Base-by-base conservation (phyloP, 179 eudicot species). In the Beta macrorhiza region DNA sequence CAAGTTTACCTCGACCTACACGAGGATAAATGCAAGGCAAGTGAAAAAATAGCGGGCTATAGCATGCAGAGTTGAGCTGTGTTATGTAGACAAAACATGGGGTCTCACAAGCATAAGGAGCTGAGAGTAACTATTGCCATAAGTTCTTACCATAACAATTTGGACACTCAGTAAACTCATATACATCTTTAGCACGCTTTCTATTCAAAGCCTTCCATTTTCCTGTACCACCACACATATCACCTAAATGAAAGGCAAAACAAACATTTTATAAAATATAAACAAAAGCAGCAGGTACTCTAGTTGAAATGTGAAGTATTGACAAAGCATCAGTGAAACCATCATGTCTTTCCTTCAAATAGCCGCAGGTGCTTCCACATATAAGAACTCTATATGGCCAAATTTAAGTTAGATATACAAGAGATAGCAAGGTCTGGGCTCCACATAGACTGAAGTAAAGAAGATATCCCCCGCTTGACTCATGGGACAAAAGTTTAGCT, bases 201-300 rank as follows among this genome's bases (percentile, higher is more conserved):
- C 98, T 84, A 85, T 92, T 94, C 17, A 94, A 88, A 67, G 98
- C 98, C 88, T 94, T 92, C 97, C 98, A 94, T 89, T 92, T 94
- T 94, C 98, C 98, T 88, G 98, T 92, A 85, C 98, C 98, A 90
- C 98, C 97, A 88, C 98, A 92, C 98, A 94, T 94, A 83, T 94
- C 98, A 91, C 97, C 98, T 94, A 80, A 86, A 89, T 83, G 72
- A 83, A 84, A 84, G 84, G 77, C 82, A 71, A 88, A 86, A 82
- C 78, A 67, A 79, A 85, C 84, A 84, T 87, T 79, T 89, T 78
- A 82, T 29, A 71, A 51, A 76, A 45, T 12, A 22, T 56, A 64
- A 72, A 72, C 58, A 57, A 22, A 68, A 29, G 55, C 32, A 42
- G 44, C 20, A 45, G 64, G 64, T 68, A 16, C 9, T 53, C 29